Evolutionary conservation across 176 grass and related monocot genomes (phyloP), one percentile per base, ranked within the genome.

Genomic region (Alloteropsis semialata): DNA sequence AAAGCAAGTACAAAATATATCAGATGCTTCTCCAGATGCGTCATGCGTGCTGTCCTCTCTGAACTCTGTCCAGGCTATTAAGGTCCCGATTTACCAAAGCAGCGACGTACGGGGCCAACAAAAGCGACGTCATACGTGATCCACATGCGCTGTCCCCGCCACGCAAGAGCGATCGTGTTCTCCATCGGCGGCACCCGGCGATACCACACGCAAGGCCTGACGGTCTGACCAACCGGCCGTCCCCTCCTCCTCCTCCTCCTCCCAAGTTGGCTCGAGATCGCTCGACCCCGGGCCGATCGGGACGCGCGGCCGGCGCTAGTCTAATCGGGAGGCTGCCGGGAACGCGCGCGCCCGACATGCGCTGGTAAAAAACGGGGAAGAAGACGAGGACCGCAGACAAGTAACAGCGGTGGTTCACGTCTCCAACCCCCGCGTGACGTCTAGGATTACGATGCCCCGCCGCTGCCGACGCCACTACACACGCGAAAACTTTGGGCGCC

Each of bases 81-180:
- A 2, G 50, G 54, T 18, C 74, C 14, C 38, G 19, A 5, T 9
- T 5, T 1, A 49, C 22, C 63, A 39, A 33, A 88, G 58, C 59
- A 45, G 53, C 55, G 8, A 38, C 15, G 75, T 19, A 34, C 39
- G 18, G 46, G 50, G 68, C 76, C 82, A 81, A 89, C 30, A 25
- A 75, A 75, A 59, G 24, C 5, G 51, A 81, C 62, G 87, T 76
- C 87, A 85, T 63, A 43, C 61, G 43, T 85, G 82, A 85, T 85
- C 70, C 82, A 76, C 82, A 62, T 63, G 82, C 41, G 61, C 50
- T 27, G 25, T 0, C 44, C 66, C 61, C 21, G 78, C 77, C 38
- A 86, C 84, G 76, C 57, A 42, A 54, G 33, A 9, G 33, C 76
- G 27, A 39, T 56, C 62, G 58, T 56, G 24, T 60, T 30, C 81